These are phyloP conservation scores for Boletus huronensis DNA, from an alignment of 768 basidiomycete genomes.

Conservation along the genomic window DNA sequence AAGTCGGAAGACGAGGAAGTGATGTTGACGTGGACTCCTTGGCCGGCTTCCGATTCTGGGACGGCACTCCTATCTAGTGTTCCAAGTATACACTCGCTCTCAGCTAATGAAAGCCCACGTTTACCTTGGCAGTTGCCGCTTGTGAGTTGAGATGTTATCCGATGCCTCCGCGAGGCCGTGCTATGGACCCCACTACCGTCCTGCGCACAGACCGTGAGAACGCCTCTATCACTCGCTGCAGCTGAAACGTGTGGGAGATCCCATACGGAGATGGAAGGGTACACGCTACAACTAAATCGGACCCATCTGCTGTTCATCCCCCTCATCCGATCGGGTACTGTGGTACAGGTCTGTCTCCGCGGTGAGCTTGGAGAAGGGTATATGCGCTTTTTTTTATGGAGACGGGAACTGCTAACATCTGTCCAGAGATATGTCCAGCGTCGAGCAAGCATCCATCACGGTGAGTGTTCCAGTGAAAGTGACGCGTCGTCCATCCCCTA, in stretches of 20 bases:
- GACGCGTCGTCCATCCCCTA: not conserved
- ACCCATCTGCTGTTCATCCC: slow-evolving; percentile 28
- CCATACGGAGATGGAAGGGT: not conserved
- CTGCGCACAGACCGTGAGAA: not conserved
- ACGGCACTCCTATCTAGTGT: not conserved
- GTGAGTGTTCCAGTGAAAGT: slow-evolving; percentile 10
- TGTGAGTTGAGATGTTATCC: not conserved
- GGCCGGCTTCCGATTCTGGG: not conserved
- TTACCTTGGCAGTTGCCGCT: not conserved
- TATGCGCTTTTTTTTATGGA: slow-evolving; percentile 14
- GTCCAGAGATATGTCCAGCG: slow-evolving; percentile 2
- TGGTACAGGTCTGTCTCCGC: slow-evolving; percentile 27
- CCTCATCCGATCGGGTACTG: slow-evolving; percentile 15
- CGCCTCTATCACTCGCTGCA: not conserved
- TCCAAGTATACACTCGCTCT: not conserved
- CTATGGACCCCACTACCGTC: too few species aligned
- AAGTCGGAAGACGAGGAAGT: slow-evolving; percentile 70
- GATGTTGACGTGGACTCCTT: slow-evolving; percentile 5
- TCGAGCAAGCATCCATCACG: slow-evolving; percentile 15
- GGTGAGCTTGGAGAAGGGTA: slow-evolving; percentile 15
- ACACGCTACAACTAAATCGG: slow-evolving; percentile 19
- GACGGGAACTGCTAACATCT: not conserved
- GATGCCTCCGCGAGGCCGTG: not conserved
- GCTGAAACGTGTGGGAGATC: not conserved
- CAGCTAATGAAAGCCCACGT: not conserved